Base-by-base conservation (phyloP, 1,284 basidiomycete species). In the Ceratobasidium sp. region DNA sequence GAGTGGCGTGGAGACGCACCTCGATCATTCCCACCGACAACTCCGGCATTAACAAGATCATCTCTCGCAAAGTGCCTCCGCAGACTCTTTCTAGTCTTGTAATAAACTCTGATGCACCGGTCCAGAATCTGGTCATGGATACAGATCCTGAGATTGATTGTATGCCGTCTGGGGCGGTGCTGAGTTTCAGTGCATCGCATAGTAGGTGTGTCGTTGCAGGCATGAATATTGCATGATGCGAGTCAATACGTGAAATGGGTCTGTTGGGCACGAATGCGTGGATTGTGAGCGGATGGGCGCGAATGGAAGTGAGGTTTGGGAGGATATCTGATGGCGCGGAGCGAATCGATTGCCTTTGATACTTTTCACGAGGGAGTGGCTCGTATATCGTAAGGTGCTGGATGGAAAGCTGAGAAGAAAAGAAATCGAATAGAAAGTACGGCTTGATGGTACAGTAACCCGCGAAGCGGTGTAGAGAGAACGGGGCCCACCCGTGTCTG, bases 81-180 rank as follows among this genome's bases (percentile, higher is more conserved):
- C 62, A 66, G 2, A 66, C 62, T 4, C 39, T 39, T 7, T 30
- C 62, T 2, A 66, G 41, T 11, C 41, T 53, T 5, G 52, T 56
- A 14, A 66, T 66, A 29, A 66, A 56, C 46, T 66, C 62, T 11
- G 62, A 66, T 39, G 62, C 62, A 16, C 39, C 62, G 7, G 62
- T 66, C 62, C 62, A 66, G 33, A 54, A 66, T 42, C 44, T 54
- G 21, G 62, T 66, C 41, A 54, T 11, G 30, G 41, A 50, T 56
- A 66, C 44, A 27, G 39, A 66, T 47, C 53, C 62, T 8, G 62
- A 42, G 9, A 66, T 50, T 27, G 29, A 39, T 19, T 66, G 36
- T n/a, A 66, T 41, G 5, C 62, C 62, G 5, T 33, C 39, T 2
- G 52, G 50, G 1, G 62, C 62, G 19, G 21, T 66, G 14, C 50